These are phyloP conservation scores for Crepidotus variabilis DNA, from an alignment of 768 basidiomycete genomes.

Conservation along the genomic window DNA sequence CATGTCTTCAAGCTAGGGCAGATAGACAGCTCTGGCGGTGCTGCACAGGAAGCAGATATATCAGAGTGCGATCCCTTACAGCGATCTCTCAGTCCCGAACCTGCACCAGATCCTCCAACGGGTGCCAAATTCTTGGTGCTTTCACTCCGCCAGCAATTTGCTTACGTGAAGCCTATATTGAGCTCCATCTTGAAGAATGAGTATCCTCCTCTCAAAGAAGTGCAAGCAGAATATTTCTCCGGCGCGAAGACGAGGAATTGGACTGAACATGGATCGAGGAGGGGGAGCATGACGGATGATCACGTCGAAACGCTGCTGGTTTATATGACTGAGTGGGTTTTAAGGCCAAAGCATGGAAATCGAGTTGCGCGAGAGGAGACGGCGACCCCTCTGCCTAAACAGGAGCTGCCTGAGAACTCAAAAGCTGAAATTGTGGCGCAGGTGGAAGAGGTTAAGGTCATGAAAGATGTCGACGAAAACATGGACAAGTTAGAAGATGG, in stretches of 20 bases:
- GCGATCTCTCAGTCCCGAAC: constrained; percentile 37
- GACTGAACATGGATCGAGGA: constrained; percentile 27
- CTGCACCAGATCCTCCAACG: constrained; percentile 38
- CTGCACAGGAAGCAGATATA: constrained; percentile 37
- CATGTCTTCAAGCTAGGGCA: constrained; percentile 43
- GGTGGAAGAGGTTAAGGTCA: too few relatives aligned
- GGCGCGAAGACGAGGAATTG: constrained; percentile 47
- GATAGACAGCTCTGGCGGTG: constrained; percentile 44
- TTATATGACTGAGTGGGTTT: constrained; percentile 39
- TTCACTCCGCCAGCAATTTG: constrained; percentile 54
- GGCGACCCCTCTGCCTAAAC: too few relatives aligned
- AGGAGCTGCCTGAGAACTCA: too few relatives aligned
- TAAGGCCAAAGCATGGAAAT: constrained; percentile 23
- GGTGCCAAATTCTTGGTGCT: constrained; percentile 43
- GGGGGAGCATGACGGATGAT: constrained; percentile 39
- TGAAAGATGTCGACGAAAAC: too few relatives aligned
- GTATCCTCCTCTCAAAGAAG: constrained; percentile 48
- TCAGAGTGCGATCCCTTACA: constrained; percentile 14
- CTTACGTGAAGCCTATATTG: constrained; percentile 62
- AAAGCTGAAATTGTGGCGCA: too few relatives aligned
- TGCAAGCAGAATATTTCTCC: constrained; percentile 53
- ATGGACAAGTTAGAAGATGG: too few relatives aligned
- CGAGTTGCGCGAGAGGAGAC: too few relatives aligned
- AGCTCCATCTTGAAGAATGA: constrained; percentile 50
- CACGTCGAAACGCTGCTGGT: constrained; percentile 32